Evolutionary conservation across 768 basidiomycete genomes (phyloP).

Genomic region (Rossbeevera mucosa): DNA sequence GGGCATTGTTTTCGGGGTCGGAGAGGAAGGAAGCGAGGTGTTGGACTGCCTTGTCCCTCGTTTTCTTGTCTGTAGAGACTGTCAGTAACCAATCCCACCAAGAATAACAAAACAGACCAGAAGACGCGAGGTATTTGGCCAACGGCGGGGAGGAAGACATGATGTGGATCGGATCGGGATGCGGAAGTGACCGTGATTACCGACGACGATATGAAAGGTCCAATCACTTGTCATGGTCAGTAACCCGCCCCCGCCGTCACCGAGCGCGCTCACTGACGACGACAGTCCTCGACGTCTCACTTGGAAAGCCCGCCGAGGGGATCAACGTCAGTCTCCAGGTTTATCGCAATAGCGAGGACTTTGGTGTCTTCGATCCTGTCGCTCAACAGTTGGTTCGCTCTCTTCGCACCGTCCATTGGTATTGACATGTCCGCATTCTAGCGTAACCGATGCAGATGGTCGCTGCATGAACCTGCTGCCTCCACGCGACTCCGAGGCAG

Average conservation of each 20-base stretch:
- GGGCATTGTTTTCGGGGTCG: conserved; percentile 47
- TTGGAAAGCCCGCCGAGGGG: conserved; percentile 74
- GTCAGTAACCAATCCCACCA: not conserved
- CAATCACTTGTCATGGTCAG: conserved; percentile 89
- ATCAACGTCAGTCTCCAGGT: conserved; percentile 62
- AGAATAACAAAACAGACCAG: conserved; percentile 48
- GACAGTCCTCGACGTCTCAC: conserved; percentile 80
- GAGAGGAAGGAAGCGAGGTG: conserved; percentile 78
- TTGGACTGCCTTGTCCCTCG: conserved; percentile 86
- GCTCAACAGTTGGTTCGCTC: conserved; percentile 54
- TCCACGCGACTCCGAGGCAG: conserved; percentile 42
- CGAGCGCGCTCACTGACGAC: not conserved
- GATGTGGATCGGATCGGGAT: conserved; percentile 21
- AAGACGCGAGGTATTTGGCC: conserved; percentile 89
- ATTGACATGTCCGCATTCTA: conserved; percentile 26
- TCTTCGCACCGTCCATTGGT: not conserved
- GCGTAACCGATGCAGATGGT: conserved; percentile 76
- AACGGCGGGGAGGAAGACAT: conserved; percentile 52
- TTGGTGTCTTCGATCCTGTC: conserved; percentile 48
- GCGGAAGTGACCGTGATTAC: conserved; percentile 4
- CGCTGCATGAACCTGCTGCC: conserved; percentile 77
- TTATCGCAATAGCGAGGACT: conserved; percentile 35
- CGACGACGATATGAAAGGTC: conserved; percentile 50
- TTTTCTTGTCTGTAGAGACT: conserved; percentile 68
- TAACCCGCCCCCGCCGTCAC: not conserved